Evolutionary conservation across 129 eudicot genomes (phyloP).

Genomic region (Dittrichia graveolens): DNA sequence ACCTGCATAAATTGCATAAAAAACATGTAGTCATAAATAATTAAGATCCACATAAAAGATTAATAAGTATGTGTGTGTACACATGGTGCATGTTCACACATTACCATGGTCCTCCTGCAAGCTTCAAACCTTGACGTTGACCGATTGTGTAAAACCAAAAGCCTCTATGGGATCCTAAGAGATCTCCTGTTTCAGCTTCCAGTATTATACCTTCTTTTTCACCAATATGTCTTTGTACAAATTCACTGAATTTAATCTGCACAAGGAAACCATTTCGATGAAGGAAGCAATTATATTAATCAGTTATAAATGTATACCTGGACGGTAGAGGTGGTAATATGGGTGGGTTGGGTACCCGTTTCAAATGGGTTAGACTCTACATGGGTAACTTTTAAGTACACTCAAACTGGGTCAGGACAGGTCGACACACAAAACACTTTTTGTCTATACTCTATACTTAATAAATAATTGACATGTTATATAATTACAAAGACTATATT

Average conservation of each 20-base stretch:
- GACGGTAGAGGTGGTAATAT: background rate
- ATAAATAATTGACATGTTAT: no score
- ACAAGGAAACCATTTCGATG: conserved; percentile 14
- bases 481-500: no score
- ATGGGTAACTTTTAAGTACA: no score
- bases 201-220: conserved; percentile 85
- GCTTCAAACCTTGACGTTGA: conserved; percentile 96
- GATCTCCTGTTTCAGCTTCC: conserved; percentile 97
- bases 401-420: no score
- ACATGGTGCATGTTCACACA: background rate
- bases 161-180: conserved; percentile 81
- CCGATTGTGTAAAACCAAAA: conserved; percentile 97
- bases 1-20: conserved; percentile 55
- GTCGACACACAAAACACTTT: no score
- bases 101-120: conserved; percentile 98
- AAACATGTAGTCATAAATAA: conserved; percentile 8
- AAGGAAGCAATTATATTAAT: conserved; percentile 5
- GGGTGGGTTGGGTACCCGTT: no score
- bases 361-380: no score
- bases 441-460: no score
- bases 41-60: background rate
- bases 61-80: background rate
- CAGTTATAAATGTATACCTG: background rate
- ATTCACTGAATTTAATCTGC: conserved; percentile 95
- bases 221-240: conserved; percentile 93